phyloP scores from a whole-genome alignment of 108 stramenopile species.

The Cyclotella cryptica region DNA sequence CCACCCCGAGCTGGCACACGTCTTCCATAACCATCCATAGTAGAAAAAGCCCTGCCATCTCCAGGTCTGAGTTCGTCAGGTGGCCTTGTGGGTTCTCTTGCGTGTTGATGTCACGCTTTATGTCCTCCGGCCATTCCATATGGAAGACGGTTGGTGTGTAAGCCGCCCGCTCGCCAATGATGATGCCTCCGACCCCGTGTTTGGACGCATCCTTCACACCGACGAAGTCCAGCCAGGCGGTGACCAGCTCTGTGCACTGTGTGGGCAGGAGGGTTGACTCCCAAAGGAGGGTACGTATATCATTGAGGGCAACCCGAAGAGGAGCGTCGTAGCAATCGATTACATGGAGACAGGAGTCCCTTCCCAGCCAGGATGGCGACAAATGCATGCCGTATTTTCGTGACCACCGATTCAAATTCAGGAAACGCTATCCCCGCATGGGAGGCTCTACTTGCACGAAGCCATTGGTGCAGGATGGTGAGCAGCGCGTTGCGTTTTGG shows the following conservation, averaged over 20 bases:
- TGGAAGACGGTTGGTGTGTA: too few species aligned
- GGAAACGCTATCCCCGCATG: not conserved
- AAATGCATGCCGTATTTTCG: slow-evolving; percentile 16
- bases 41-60: too few species aligned
- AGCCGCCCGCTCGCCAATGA: slow-evolving; percentile 32
- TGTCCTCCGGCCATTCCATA: too few species aligned
- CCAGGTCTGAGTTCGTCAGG: too few species aligned
- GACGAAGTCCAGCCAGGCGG: slow-evolving; percentile 9
- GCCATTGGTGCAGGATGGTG: not conserved
- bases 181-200: too few species aligned
- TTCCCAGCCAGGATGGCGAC: slow-evolving; percentile 14
- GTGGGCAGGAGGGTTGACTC: not conserved
- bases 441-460: not conserved
- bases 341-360: slow-evolving; percentile 3
- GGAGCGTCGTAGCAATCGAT: not conserved
- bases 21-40: slow-evolving; percentile 28
- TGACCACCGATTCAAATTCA: not conserved
- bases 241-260: slow-evolving; percentile 8
- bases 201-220: slow-evolving; percentile 18
- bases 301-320: not conserved
- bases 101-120: slow-evolving; percentile 26
- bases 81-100: slow-evolving; percentile 22
- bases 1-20: not conserved
- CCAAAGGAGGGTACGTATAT: not conserved
- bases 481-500: not conserved